Evolutionary conservation across 2,329 filamentous ascomycete species (phyloP), one percentile per base, ranked within the genome.

Genomic region (Elsinoe arachidis): DNA sequence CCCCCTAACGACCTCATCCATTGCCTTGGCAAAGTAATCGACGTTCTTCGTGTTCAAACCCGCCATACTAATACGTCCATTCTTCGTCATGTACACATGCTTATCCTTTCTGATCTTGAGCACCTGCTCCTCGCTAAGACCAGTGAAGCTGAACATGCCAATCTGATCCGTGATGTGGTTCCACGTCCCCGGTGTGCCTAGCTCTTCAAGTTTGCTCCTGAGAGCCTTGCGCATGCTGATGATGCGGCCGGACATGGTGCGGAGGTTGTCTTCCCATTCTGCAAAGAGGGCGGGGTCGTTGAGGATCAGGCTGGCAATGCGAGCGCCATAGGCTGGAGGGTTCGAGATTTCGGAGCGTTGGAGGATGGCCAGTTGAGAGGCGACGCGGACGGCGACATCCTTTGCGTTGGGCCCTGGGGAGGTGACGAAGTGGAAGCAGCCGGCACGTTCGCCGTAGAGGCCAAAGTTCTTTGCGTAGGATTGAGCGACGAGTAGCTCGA

Each of bases 151-250:
- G 77, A 99, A 99, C 93, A 99, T 99, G 76, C 93, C 93, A 69
- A 99, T 99, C 80, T 99, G 93, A 67, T 95, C 88, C 14, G 91
- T 96, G 71, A 99, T 95, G 75, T 99, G 93, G 69, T 91, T 89
- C 93, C 93, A 99, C 12, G 82, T 87, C 33, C 92, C 92, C 0
- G 92, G 92, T 0, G 93, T 96, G 30, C 82, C 83, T 59, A 92
- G 80, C 68, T 85, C 83, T 75, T 97, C 92, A 10, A 99, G 82
- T 73, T 91, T 89, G 57, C 77, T 75, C 53, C 89, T 82, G 65
- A 99, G 76, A 2, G 81, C 83, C 67, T 83, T 83, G 62, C 93
- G 85, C 93, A 97, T 99, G 68, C 83, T 81, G 63, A 88, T 92
- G 76, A 99, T 99, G 62, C 93, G 87, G 21, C 93, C 92, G 23